Base-by-base conservation (phyloP, 1,284 basidiomycete genomes). In the Melampsora larici-populina region DNA sequence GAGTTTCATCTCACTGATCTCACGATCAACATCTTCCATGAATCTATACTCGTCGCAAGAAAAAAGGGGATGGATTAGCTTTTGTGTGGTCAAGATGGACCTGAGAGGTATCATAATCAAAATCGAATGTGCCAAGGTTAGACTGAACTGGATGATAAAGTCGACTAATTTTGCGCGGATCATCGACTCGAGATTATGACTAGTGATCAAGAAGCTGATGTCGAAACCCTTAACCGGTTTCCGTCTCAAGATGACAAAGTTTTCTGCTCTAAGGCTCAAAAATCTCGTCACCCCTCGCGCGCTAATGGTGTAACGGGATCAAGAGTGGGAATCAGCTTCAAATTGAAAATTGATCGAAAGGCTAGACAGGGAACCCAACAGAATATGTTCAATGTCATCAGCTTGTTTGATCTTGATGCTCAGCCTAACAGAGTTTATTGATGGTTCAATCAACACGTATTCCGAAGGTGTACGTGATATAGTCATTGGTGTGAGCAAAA, bases 81-180 rank as follows among this genome's bases (percentile, higher is more conserved):
- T 49, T 33, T 21, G 68, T 21, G 9, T 29, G 51, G 18, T 40
- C 26, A 49, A 60, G n/a, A 65, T 73, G 18, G 58, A 36, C 13
- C 33, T 18, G 31, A 43, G n/a, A 77, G 43, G 15, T 13, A 46
- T 46, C 43, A 46, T 9, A 17, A 46, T 46, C 13, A 13, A 6
- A 40, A 40, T 46, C 15, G 43, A 46, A 46, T 13, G 15, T 46
- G 43, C 11, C 9, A 46, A 46, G 43, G 3, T 15, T 7, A 51
- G 24, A 82, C 81, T 62, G 80, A 73, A 94, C 91, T 99, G 93
- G 81, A 98, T 97, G 85, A 99, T 97, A 86, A 99, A 99, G 86
- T 99, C 97, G 63, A 99, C 97, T 75, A 99, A 91, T 87, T 98
- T 99, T 86, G 99, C 95, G 86, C 99, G 99, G 81, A 98, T 87